Evolutionary conservation across 306 rosid species (phyloP).

Genomic region (Hylodesmum podocarpum): DNA sequence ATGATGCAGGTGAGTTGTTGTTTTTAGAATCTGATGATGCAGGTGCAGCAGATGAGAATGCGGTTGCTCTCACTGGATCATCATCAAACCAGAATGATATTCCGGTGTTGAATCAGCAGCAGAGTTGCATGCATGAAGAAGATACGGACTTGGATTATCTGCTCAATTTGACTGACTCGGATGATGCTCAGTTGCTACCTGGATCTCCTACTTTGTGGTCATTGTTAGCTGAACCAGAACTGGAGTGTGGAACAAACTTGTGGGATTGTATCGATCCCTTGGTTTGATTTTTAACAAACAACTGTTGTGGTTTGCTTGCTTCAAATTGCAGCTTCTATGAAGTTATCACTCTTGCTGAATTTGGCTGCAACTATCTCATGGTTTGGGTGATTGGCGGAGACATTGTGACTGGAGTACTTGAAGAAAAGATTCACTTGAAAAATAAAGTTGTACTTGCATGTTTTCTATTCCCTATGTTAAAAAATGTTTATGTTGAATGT

Average conservation of each 20-base stretch:
- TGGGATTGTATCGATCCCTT: slow-evolving; percentile 84
- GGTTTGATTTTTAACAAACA: slow-evolving; percentile 52
- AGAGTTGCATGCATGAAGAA: slow-evolving; percentile 31
- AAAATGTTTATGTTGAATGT: too few relatives aligned
- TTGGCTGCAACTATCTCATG: neutral
- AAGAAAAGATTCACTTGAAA: neutral
- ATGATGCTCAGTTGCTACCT: neutral
- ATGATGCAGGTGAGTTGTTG: too few relatives aligned
- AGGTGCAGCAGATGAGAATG: neutral
- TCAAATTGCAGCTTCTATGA: too few relatives aligned
- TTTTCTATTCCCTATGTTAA: neutral
- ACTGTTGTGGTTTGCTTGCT: too few relatives aligned
- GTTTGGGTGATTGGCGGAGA: neutral
- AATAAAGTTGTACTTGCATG: too few relatives aligned
- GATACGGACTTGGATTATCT: too few relatives aligned
- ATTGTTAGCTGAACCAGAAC: too few relatives aligned
- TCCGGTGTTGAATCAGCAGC: neutral
- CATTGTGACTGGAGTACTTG: neutral
- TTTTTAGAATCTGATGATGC: too few relatives aligned
- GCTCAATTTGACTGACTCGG: too few relatives aligned
- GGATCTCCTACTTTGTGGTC: slow-evolving; percentile 69
- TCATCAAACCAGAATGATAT: neutral
- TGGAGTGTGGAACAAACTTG: slow-evolving; percentile 45
- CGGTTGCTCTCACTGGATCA: neutral
- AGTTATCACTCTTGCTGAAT: too few relatives aligned